These are phyloP conservation scores for Jatropha multifida DNA, from an alignment of 441 rosid genomes.

Conservation along the genomic window DNA sequence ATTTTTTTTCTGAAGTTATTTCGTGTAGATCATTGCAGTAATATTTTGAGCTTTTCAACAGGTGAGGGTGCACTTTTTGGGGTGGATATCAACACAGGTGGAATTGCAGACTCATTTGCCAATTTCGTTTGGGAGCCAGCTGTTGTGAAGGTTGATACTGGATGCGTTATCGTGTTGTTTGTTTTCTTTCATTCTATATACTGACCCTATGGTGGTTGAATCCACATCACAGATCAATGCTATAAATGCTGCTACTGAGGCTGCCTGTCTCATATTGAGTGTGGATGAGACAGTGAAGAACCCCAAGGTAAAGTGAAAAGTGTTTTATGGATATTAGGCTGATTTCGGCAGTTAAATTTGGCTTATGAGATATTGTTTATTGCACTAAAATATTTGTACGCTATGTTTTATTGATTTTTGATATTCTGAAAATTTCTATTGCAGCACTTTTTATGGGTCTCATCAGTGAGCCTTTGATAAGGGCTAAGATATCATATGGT, in stretches of 20 bases:
- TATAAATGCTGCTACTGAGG: conserved; percentile 98
- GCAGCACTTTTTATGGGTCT: neutral
- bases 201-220: conserved; percentile 13
- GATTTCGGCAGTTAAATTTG: neutral
- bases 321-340: neutral
- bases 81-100: conserved; percentile 96
- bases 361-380: neutral
- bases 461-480: neutral
- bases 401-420: neutral
- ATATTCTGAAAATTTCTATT: neutral
- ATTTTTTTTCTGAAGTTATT: neutral
- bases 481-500: neutral
- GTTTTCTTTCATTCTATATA: neutral
- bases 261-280: conserved; percentile 91
- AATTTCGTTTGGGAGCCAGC: conserved; percentile 99
- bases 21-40: too few species aligned
- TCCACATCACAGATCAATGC: conserved; percentile 73
- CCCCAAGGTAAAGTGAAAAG: conserved; percentile 66
- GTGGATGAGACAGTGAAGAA: conserved; percentile 98
- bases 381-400: neutral
- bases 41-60: conserved; percentile 20
- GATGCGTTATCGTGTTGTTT: neutral
- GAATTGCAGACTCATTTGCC: conserved; percentile 89
- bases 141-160: conserved; percentile 65
- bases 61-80: conserved; percentile 97